Evolutionary conservation across 2,329 filamentous ascomycete genomes (phyloP).

Genomic region (Colletotrichum sp.): DNA sequence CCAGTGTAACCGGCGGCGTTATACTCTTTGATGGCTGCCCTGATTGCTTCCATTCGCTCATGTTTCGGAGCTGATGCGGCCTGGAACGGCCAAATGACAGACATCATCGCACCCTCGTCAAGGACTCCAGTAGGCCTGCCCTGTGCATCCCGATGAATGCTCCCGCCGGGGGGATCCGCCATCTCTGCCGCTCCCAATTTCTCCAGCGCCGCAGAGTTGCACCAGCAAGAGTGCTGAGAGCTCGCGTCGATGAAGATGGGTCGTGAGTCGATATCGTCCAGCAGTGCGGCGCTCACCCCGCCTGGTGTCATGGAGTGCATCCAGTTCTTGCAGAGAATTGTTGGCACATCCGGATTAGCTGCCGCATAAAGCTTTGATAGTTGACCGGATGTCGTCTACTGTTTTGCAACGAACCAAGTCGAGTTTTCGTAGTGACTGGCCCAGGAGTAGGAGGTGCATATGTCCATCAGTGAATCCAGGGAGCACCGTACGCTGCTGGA

Average conservation of each 20-base stretch:
- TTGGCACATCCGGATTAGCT: conserved; percentile 35
- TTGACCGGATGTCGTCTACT: conserved; percentile 38
- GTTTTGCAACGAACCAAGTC: conserved; percentile 37
- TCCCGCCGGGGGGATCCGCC: conserved; percentile 43
- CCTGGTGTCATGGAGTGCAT: conserved; percentile 47
- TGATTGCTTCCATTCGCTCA: conserved; percentile 40
- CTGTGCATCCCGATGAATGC: conserved; percentile 40
- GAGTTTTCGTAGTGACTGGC: conserved; percentile 42
- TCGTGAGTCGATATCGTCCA: conserved; percentile 47
- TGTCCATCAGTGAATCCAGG: conserved; percentile 49
- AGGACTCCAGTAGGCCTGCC: conserved; percentile 45
- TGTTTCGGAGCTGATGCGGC: conserved; percentile 36
- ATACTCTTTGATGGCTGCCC: conserved; percentile 41
- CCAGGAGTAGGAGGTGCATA: conserved; percentile 46
- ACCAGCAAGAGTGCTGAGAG: conserved; percentile 49
- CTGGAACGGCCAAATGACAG: conserved; percentile 46
- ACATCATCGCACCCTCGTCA: conserved; percentile 42
- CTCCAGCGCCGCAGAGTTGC: conserved; percentile 44
- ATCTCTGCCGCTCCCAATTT: conserved; percentile 42
- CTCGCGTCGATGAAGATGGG: conserved; percentile 49
- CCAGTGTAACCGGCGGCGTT: conserved; percentile 45
- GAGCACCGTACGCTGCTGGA: conserved; percentile 22
- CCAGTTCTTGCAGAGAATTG: conserved; percentile 46
- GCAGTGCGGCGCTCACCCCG: conserved; percentile 39
- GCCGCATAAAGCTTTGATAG: conserved; percentile 37